Evolutionary conservation across 2,329 filamentous ascomycete species (phyloP).

Genomic region (Colletotrichum agaves): DNA sequence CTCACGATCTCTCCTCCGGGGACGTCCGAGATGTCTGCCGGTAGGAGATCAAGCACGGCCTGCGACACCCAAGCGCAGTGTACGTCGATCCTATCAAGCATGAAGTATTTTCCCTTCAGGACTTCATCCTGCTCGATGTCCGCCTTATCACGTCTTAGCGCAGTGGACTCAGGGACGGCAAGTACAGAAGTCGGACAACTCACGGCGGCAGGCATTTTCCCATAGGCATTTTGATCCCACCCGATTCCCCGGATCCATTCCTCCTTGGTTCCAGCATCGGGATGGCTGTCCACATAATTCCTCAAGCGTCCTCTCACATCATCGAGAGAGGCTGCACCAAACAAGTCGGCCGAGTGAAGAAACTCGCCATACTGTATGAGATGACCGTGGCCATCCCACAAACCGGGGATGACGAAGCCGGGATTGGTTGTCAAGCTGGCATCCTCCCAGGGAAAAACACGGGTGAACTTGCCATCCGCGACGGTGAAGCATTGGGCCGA

Average conservation of each 20-base stretch:
- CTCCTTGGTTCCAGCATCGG: conserved; percentile 60
- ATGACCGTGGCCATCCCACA: conserved; percentile 79
- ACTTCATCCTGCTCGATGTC: conserved; percentile 64
- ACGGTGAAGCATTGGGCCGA: conserved; percentile 67
- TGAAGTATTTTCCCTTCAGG: conserved; percentile 69
- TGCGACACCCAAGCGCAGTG: conserved; percentile 78
- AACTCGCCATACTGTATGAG: conserved; percentile 74
- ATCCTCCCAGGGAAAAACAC: conserved; percentile 54
- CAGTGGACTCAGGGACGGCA: not conserved
- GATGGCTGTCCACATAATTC: conserved; percentile 60
- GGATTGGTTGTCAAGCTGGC: conserved; percentile 43
- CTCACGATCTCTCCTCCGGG: conserved; percentile 73
- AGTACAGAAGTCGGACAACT: conserved; percentile 42
- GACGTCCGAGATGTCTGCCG: conserved; percentile 59
- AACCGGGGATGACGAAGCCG: conserved; percentile 71
- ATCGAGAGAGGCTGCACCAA: conserved; percentile 65
- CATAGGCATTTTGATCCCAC: conserved; percentile 76
- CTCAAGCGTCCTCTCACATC: conserved; percentile 65
- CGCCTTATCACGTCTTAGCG: conserved; percentile 25
- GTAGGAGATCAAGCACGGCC: conserved; percentile 70
- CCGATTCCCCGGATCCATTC: conserved; percentile 75
- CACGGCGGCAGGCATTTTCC: conserved; percentile 73
- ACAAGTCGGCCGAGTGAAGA: conserved; percentile 72
- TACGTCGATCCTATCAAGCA: conserved; percentile 76
- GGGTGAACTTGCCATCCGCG: conserved; percentile 59